A percentile compares a stretch with the other conserved stretches of the same genome.
Evolutionary conservation across 768 basidiomycete genomes (phyloP).

Genomic region (Macrolepiota dolichaula): DNA sequence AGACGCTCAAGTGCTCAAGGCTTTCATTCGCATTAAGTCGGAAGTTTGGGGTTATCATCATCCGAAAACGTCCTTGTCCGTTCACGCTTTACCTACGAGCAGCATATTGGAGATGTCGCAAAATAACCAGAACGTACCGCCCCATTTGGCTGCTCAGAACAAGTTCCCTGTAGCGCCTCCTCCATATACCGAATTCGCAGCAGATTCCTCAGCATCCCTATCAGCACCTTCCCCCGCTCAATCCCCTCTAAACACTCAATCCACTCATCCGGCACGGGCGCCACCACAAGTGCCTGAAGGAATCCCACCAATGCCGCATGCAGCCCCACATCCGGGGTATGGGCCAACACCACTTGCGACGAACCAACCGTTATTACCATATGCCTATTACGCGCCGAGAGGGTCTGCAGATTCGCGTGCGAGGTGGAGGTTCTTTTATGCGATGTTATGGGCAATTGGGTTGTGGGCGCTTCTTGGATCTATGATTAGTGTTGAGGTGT

Average conservation of each 20-base stretch:
- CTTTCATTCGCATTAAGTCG: not conserved
- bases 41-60: not conserved
- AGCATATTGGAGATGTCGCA: not conserved
- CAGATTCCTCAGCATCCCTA: not conserved
- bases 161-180: slow-evolving; percentile 8
- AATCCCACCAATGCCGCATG: slow-evolving; percentile 1
- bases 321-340: slow-evolving; percentile 21
- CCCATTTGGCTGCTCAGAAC: not conserved
- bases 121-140: not conserved
- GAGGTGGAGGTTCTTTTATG: slow-evolving; percentile 32
- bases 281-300: not conserved
- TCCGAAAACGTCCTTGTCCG: not conserved
- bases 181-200: slow-evolving; percentile 15
- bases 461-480: slow-evolving; percentile 25
- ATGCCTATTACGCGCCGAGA: slow-evolving; percentile 34
- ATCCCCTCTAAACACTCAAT: not conserved
- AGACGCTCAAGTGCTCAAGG: not conserved
- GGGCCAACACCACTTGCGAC: slow-evolving; percentile 37
- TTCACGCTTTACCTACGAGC: not conserved
- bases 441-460: slow-evolving; percentile 25
- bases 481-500: slow-evolving; percentile 24
- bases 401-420: slow-evolving; percentile 33
- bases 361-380: slow-evolving; percentile 29
- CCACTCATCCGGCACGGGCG: not conserved
- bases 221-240: not conserved